Conservation (phyloP, 768 basidiomycete genomes). For the Termitomyces sp. region DNA sequence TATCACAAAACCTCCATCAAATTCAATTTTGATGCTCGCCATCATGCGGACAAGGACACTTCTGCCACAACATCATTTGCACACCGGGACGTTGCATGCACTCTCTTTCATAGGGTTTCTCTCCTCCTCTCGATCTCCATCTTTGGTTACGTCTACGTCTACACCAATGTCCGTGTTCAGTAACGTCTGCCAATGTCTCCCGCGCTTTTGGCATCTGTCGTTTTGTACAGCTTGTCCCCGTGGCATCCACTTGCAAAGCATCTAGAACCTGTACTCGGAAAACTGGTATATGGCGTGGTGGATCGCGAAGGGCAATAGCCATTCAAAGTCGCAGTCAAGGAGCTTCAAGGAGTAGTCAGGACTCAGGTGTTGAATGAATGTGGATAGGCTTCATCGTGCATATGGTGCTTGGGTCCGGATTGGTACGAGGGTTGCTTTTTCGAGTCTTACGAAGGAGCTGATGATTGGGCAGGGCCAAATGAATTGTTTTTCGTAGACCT, state of each 20-base stretch:
- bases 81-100: no score
- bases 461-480: slow-evolving; percentile 31
- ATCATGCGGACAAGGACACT: no score
- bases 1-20: no score
- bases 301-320: background rate
- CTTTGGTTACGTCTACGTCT: slow-evolving; percentile 6
- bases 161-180: background rate
- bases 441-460: background rate
- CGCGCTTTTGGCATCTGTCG: slow-evolving; percentile 6
- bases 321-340: background rate
- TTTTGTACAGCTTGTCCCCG: slow-evolving; percentile 12
- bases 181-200: background rate
- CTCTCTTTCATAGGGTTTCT: background rate
- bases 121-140: background rate
- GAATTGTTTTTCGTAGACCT: slow-evolving; percentile 31
- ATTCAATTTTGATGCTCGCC: no score
- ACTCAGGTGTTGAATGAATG: background rate
- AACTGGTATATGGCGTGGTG: slow-evolving; percentile 8
- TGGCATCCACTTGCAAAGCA: slow-evolving; percentile 11
- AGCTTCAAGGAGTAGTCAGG: background rate
- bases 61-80: no score
- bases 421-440: slow-evolving; percentile 20
- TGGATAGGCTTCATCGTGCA: slow-evolving; percentile 22
- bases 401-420: slow-evolving; percentile 34
- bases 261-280: slow-evolving; percentile 9